phyloP scores from a whole-genome alignment of 768 basidiomycete species.

The Rhizopogon vesiculosus region DNA sequence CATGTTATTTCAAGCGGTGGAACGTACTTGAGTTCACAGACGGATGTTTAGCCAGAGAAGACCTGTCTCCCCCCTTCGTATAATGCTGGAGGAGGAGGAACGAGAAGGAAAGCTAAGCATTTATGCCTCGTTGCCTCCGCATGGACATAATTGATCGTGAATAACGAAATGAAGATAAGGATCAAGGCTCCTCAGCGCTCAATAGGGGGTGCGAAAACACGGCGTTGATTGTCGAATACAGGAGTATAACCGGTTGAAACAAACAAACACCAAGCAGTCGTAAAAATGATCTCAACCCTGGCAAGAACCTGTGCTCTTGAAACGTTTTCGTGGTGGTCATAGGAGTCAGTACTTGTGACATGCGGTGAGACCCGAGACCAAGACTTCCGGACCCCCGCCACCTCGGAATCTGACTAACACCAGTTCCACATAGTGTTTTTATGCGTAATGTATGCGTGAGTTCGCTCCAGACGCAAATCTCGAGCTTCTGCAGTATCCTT shows the following conservation, averaged over 20 bases:
- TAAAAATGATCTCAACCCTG: too few species aligned
- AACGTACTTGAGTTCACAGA: background rate
- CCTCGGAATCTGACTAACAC: too few species aligned
- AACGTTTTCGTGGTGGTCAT: too few species aligned
- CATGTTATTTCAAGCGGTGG: background rate
- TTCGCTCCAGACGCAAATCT: too few species aligned
- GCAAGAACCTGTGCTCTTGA: too few species aligned
- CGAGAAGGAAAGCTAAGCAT: background rate
- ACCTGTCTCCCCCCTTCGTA: background rate
- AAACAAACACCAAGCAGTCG: too few species aligned
- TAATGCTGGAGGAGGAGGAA: background rate
- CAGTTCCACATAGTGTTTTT: too few species aligned
- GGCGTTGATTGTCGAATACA: background rate
- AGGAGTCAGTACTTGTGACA: too few species aligned
- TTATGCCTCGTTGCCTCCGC: constrained; percentile 1
- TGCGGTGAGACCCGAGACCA: too few species aligned
- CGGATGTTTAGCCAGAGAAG: background rate
- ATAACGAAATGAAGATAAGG: background rate
- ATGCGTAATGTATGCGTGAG: too few species aligned
- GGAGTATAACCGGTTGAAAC: background rate
- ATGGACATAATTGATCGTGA: background rate
- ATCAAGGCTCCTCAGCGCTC: background rate
- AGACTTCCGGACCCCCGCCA: too few species aligned
- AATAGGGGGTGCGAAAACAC: constrained; percentile 1
- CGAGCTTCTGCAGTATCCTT: too few species aligned